A percentile compares a stretch with the other conserved stretches of the same genome.
phyloP scores from a whole-genome alignment of 768 basidiomycete genomes.

The Leucosporidium yakuticum region DNA sequence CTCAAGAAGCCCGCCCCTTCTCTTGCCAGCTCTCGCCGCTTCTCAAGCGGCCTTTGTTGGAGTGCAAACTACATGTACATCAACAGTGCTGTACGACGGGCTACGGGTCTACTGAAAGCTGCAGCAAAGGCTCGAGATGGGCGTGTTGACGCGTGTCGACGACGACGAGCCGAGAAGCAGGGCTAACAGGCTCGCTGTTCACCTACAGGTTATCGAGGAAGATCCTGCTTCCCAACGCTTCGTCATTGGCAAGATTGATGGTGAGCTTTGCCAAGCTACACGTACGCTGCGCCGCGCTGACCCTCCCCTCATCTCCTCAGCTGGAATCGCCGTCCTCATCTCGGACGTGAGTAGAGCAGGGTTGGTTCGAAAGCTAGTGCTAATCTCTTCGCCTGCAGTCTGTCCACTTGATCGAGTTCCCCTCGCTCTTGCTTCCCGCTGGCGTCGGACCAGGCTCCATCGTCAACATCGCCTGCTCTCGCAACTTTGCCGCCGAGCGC shows the following conservation, averaged over 20 bases:
- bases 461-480: slow-evolving; percentile 90
- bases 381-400: slow-evolving; percentile 49
- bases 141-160: background rate
- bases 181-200: background rate
- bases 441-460: slow-evolving; percentile 91
- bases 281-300: background rate
- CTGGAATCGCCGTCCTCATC: slow-evolving; percentile 40
- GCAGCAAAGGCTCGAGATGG: background rate
- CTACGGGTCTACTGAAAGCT: too few species aligned
- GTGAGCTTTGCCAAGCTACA: background rate
- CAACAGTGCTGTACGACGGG: background rate
- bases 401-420: slow-evolving; percentile 98
- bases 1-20: background rate
- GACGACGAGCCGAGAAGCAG: background rate
- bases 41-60: too few species aligned
- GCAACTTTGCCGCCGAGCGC: slow-evolving; percentile 71
- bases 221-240: slow-evolving; percentile 14
- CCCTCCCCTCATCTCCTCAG: slow-evolving; percentile 14
- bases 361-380: background rate
- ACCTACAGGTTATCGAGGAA: slow-evolving; percentile 10
- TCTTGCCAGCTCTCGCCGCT: background rate
- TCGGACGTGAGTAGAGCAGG: slow-evolving; percentile 28
- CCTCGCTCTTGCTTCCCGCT: slow-evolving; percentile 86
- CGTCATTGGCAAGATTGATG: slow-evolving; percentile 33
- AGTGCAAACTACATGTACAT: too few species aligned